A percentile compares a stretch with the other conserved stretches of the same genome.
Conservation (phyloP, 257 asterid genomes). For the Fraxinus cuspidata region DNA sequence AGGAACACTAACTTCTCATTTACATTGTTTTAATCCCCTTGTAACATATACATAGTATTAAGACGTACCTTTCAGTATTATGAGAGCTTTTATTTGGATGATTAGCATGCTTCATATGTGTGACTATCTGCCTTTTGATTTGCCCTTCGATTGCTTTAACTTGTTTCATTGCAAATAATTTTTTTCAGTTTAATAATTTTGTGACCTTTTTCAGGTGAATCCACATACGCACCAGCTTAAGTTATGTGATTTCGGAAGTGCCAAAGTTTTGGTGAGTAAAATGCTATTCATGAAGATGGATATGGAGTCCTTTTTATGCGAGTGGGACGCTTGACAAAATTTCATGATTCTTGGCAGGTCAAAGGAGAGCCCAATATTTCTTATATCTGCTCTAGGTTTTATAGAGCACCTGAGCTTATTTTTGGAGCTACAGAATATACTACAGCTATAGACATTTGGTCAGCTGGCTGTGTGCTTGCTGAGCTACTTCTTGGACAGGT, state of each 20-base stretch:
- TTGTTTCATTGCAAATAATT: neutral
- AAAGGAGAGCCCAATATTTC: constrained; percentile 89
- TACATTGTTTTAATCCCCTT: neutral
- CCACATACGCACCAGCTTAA: constrained; percentile 86
- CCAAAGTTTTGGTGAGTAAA: constrained; percentile 76
- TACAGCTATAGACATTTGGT: constrained; percentile 80
- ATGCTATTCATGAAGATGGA: constrained; percentile 9
- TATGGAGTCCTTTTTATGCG: constrained; percentile 7
- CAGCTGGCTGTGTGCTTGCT: constrained; percentile 85
- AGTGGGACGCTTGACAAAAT: constrained; percentile 19
- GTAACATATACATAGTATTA: neutral
- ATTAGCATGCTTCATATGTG: constrained; percentile 13
- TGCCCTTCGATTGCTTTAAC: constrained; percentile 6
- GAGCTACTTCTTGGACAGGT: constrained; percentile 90
- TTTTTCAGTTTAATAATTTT: constrained; percentile 14
- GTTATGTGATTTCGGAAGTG: constrained; percentile 86
- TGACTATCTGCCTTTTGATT: constrained; percentile 8
- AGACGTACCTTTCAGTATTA: neutral
- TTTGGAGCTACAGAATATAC: constrained; percentile 92
- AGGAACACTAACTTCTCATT: neutral
- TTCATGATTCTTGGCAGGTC: constrained; percentile 50
- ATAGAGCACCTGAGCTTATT: constrained; percentile 83
- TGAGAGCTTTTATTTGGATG: constrained; percentile 15
- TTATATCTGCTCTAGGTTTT: constrained; percentile 86
- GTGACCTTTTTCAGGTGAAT: constrained; percentile 58